These are phyloP conservation scores for Copromyces sp. DNA, from an alignment of 495 filamentous ascomycete genomes.

Conservation along the genomic window DNA sequence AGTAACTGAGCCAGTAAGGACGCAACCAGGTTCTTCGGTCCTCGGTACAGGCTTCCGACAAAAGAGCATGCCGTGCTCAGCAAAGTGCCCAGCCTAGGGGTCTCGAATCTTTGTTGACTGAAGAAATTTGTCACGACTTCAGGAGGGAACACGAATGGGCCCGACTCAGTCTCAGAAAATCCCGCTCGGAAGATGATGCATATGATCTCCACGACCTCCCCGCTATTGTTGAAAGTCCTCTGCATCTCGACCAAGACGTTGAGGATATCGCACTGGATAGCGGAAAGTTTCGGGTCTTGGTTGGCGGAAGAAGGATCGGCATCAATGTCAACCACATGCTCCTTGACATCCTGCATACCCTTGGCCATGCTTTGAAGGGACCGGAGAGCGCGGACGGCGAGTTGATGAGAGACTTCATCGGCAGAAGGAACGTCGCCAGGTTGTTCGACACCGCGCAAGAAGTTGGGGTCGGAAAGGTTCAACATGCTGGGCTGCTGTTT, in stretches of 20 bases:
- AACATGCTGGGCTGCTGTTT: slow-evolving; percentile 21
- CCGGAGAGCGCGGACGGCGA: slow-evolving; percentile 55
- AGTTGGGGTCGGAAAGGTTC: slow-evolving; percentile 26
- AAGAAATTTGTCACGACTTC: slow-evolving; percentile 63
- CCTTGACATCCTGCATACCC: slow-evolving; percentile 64
- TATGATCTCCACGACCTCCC: slow-evolving; percentile 62
- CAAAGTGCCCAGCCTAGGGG: slow-evolving; percentile 60
- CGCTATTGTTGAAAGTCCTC: slow-evolving; percentile 47
- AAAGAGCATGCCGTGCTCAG: slow-evolving; percentile 72
- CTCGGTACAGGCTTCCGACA: slow-evolving; percentile 51
- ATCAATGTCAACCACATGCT: slow-evolving; percentile 58
- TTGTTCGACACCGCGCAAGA: slow-evolving; percentile 19
- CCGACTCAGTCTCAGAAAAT: slow-evolving; percentile 66
- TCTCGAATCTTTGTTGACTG: slow-evolving; percentile 47
- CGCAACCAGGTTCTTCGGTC: slow-evolving; percentile 27
- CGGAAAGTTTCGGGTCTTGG: slow-evolving; percentile 4
- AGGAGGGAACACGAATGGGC: slow-evolving; percentile 68
- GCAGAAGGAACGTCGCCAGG: slow-evolving; percentile 10
- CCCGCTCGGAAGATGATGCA: slow-evolving; percentile 70
- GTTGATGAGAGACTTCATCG: slow-evolving; percentile 36
- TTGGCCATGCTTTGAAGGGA: slow-evolving; percentile 71
- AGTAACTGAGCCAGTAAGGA: slow-evolving; percentile 46
- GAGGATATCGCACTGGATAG: slow-evolving; percentile 41
- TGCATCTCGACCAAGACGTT: slow-evolving; percentile 39
- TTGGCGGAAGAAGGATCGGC: slow-evolving; percentile 14